These are phyloP conservation scores for Dispira simplex DNA, from an alignment of 192 early-diverging fungal genomes.

Conservation along the genomic window DNA sequence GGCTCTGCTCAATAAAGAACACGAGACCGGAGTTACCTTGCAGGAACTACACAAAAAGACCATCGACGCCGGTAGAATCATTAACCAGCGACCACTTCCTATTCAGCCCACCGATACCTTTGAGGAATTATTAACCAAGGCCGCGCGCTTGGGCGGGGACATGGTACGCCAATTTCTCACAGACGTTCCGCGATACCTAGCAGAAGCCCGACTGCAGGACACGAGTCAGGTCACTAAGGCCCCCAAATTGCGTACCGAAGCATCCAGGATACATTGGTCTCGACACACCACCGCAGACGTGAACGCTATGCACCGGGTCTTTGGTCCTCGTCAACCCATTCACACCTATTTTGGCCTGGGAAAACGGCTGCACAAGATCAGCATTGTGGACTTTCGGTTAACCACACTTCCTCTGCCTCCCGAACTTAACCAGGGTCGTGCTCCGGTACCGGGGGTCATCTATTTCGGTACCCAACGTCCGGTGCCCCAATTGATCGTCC, in stretches of 20 bases:
- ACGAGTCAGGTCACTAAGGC: conserved; percentile 18
- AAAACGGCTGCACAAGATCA: not conserved
- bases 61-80: conserved; percentile 78
- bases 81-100: conserved; percentile 50
- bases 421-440: no score
- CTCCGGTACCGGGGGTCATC: no score
- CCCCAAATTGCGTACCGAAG: not conserved
- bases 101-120: conserved; percentile 11
- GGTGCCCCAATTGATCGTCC: no score
- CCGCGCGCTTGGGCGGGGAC: not conserved
- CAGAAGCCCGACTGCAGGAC: conserved; percentile 20
- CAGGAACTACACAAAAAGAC: conserved; percentile 60
- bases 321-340: not conserved
- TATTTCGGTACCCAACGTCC: no score
- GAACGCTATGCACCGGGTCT: not conserved
- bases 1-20: conserved; percentile 62
- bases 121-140: not conserved
- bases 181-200: conserved; percentile 13
- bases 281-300: not conserved
- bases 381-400: not conserved
- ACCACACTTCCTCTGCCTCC: no score
- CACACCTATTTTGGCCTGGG: not conserved
- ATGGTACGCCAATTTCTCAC: not conserved
- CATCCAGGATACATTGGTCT: not conserved
- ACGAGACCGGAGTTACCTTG: conserved; percentile 64